phyloP scores from a whole-genome alignment of 495 filamentous ascomycete species.

The Filosporella fistucella region DNA sequence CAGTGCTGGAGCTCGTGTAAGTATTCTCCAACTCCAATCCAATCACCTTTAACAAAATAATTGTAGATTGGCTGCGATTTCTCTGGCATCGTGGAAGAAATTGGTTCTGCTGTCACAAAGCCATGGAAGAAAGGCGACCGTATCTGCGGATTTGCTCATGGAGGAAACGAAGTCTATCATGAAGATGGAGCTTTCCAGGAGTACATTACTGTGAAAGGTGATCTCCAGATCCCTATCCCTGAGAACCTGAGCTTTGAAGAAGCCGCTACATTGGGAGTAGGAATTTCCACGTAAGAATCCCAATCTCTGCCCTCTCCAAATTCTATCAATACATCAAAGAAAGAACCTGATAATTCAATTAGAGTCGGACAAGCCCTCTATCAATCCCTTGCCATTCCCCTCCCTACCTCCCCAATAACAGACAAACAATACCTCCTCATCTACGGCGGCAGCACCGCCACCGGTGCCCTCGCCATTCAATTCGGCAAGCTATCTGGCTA shows the following conservation, averaged over 20 bases:
- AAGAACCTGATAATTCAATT: not conserved
- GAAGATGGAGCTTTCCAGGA: constrained; percentile 20
- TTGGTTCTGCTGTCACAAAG: constrained; percentile 24
- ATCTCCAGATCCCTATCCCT: constrained; percentile 42
- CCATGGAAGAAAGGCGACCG: constrained; percentile 19
- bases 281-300: constrained; percentile 38
- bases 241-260: constrained; percentile 40
- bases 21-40: not conserved
- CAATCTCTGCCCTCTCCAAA: not conserved
- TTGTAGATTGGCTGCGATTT: constrained; percentile 37
- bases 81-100: constrained; percentile 34
- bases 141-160: constrained; percentile 18
- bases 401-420: constrained; percentile 20
- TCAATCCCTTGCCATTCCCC: constrained; percentile 34
- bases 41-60: not conserved
- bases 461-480: constrained; percentile 60
- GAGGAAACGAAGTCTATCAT: constrained; percentile 16
- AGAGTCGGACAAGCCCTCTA: constrained; percentile 48
- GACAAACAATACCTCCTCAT: constrained; percentile 12
- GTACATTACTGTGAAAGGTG: constrained; percentile 36
- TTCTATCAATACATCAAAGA: not conserved
- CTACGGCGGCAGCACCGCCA: constrained; percentile 56
- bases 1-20: constrained; percentile 26
- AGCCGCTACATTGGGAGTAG: constrained; percentile 53
- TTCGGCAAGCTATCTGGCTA: constrained; percentile 53